phyloP scores from a whole-genome alignment of 257 asterid genomes.

The Primulina tabacum region DNA sequence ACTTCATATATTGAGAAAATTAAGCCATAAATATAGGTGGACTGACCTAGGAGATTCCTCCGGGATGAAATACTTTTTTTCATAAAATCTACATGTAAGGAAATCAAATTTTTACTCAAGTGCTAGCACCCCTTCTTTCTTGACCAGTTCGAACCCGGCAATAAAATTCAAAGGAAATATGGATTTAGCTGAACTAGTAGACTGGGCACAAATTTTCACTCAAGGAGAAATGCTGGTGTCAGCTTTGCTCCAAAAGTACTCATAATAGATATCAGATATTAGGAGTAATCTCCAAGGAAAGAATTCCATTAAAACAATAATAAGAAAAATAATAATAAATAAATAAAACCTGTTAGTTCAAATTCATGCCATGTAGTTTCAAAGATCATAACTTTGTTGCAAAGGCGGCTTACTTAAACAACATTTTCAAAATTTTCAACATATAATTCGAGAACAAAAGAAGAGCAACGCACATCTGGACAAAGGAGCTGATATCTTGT shows the following conservation, averaged over 20 bases:
- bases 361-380: neutral
- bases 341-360: slow-evolving; percentile 5
- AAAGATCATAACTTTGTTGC: slow-evolving; percentile 27
- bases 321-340: neutral
- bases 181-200: too few relatives aligned
- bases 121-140: too few relatives aligned
- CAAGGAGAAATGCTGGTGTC: too few relatives aligned
- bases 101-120: too few relatives aligned
- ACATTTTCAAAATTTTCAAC: slow-evolving; percentile 8
- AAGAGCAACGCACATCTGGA: slow-evolving; percentile 66
- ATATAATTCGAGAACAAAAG: neutral
- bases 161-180: too few relatives aligned
- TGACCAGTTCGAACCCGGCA: too few relatives aligned
- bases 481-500: slow-evolving; percentile 74
- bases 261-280: slow-evolving; percentile 25
- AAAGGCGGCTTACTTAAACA: slow-evolving; percentile 11
- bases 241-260: neutral
- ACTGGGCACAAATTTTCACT: too few relatives aligned
- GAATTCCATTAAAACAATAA: slow-evolving; percentile 6
- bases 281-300: slow-evolving; percentile 38
- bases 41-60: neutral
- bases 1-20: neutral
- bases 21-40: neutral
- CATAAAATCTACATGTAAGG: neutral
- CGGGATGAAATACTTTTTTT: neutral